Base-by-base conservation (phyloP, 805 yeast genomes). In the Ogataea parapolymorpha region DNA sequence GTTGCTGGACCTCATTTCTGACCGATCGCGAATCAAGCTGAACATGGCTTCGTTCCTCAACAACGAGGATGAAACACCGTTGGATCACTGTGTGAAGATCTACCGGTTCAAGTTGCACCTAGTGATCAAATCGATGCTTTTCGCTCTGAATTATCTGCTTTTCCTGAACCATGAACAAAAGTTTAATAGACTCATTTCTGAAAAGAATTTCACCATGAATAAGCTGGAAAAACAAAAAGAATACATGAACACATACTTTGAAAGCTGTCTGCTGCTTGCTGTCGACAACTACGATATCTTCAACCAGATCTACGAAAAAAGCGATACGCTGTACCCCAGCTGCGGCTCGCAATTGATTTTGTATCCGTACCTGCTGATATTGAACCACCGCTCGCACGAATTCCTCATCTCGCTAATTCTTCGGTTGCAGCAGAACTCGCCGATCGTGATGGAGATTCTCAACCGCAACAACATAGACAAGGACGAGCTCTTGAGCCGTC, bases 371-470 rank as follows among this genome's bases (percentile, higher is more conserved):
- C 62, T 77, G 53, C 54, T 77, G 53, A 69, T 75, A 37, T 63
- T 74, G 27, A 79, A 79, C 43, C 80, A 77, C 48, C 64, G 82
- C 48, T 72, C 81, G 5, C 67, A 74, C 52, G 80, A 77, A 48
- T 77, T 77, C 49, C 64, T 77, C 59, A 76, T 77, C n/a, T 75
- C 80, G 31, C 55, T 77, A 50, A 70, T 77, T 18, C 51, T 77
- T 37, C 66, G 82, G 54, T 65, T 65, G 37, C 69, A 65, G 39
- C 68, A 65, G 42, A 56, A 51, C 35, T 62, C 66, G 4, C 66
- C 68, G 1, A 41, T 64, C 1, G 51, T 62, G 13, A 50, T 56
- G 44, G 67, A 63, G 32, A 62, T 65, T 32, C 46, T 65, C 25
- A 51, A 48, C 24, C 53, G 49, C 26, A 65, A 64, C 42, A 62